These are phyloP conservation scores for Carpinus viminea DNA, from an alignment of 306 rosid genomes.

Conservation along the genomic window DNA sequence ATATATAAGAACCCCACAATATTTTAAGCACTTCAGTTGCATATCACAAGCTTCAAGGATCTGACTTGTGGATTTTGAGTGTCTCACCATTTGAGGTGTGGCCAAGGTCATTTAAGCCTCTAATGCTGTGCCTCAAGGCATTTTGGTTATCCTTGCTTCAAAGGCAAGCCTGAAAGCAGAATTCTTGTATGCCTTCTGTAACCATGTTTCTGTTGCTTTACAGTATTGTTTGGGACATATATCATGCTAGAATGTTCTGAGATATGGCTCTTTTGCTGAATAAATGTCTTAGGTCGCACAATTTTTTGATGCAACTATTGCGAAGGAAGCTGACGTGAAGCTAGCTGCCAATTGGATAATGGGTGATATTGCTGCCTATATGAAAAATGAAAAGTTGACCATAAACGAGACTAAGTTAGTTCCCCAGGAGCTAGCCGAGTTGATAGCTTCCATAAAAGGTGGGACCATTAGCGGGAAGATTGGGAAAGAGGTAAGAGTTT, in stretches of 20 bases:
- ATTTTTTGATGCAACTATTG: conserved; percentile 74
- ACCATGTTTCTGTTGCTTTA: conserved; percentile 10
- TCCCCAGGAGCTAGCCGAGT: conserved; percentile 74
- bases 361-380: conserved; percentile 87
- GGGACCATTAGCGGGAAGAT: conserved; percentile 91
- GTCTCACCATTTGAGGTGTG: neutral
- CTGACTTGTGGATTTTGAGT: neutral
- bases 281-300: conserved; percentile 66
- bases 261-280: conserved; percentile 26
- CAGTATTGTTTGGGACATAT: conserved; percentile 11
- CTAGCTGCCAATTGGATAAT: conserved; percentile 93
- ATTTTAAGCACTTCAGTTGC: neutral
- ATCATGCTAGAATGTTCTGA: conserved; percentile 23
- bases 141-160: neutral
- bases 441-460: conserved; percentile 79
- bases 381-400: conserved; percentile 87
- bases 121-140: neutral
- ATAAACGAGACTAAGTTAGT: conserved; percentile 74
- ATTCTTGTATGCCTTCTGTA: conserved; percentile 4
- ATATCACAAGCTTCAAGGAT: neutral
- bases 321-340: conserved; percentile 84
- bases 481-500: conserved; percentile 77
- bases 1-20: neutral
- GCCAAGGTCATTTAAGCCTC: neutral
- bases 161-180: conserved; percentile 19